These are phyloP conservation scores for Aspergillus ochraceoroseus DNA, from an alignment of 2,329 filamentous ascomycete species.

Conservation along the genomic window DNA sequence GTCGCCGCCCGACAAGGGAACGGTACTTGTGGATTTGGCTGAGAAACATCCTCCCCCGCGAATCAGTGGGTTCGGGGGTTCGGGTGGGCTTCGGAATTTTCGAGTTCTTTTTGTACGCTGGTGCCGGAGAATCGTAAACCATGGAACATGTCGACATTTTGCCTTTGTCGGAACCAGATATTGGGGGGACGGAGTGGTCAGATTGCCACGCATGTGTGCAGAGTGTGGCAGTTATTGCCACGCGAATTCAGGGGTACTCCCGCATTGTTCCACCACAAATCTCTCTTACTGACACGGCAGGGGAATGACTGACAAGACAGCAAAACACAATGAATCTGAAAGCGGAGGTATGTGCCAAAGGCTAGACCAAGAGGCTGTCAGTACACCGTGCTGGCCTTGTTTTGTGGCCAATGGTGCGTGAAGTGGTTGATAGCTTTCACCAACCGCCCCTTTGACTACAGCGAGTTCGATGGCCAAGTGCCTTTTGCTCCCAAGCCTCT, in stretches of 20 bases:
- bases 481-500: no score
- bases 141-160: conserved; percentile 5
- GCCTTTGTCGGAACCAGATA: conserved; percentile 6
- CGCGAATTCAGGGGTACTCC: neutral
- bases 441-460: no score
- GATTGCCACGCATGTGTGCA: conserved; percentile 3
- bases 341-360: no score
- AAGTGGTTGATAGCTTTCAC: no score
- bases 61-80: no score
- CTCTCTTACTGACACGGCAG: conserved; percentile 1
- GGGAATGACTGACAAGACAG: no score
- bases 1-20: neutral
- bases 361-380: no score
- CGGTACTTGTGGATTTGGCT: neutral
- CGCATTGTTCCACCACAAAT: conserved; percentile 1
- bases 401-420: no score
- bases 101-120: conserved; percentile 1
- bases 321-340: no score
- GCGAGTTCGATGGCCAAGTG: no score
- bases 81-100: conserved; percentile 2
- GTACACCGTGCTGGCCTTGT: no score
- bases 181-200: neutral
- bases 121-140: neutral
- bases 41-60: no score
- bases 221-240: neutral